Evolutionary conservation across 2,329 filamentous ascomycete species (phyloP).

Genomic region (Fusarium multiceps): DNA sequence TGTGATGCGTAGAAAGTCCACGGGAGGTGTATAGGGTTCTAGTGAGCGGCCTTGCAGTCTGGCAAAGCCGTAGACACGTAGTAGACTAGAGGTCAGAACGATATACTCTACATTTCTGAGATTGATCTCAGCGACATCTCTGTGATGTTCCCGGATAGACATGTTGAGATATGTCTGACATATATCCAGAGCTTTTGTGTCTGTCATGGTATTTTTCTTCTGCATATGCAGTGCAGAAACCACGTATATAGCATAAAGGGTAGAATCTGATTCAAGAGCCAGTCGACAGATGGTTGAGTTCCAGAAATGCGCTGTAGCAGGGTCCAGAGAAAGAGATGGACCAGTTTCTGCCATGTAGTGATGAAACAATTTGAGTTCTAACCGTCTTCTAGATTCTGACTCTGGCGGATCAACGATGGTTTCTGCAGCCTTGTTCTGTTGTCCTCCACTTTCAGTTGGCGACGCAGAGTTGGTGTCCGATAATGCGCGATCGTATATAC

Average conservation of each 20-base stretch:
- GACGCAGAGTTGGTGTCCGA: not conserved
- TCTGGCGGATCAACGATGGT: not conserved
- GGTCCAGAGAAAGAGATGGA: not conserved
- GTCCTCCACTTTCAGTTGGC: not conserved
- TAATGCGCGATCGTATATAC: not conserved
- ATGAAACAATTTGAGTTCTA: not conserved
- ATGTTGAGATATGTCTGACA: constrained; percentile 3
- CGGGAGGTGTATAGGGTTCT: not conserved
- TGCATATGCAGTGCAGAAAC: not conserved
- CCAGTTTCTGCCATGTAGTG: constrained; percentile 11
- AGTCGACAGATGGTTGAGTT: not conserved
- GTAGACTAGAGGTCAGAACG: constrained; percentile 1
- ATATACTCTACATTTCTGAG: not conserved
- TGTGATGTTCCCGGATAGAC: constrained; percentile 9
- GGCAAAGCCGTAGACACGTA: constrained; percentile 1
- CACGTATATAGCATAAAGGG: constrained; percentile 8
- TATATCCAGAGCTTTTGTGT: not conserved
- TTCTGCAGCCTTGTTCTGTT: not conserved
- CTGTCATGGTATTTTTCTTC: not conserved
- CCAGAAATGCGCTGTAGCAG: not conserved
- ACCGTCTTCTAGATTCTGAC: not conserved
- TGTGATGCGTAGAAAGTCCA: constrained; percentile 6
- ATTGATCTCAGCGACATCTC: not conserved
- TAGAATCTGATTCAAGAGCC: constrained; percentile 2
- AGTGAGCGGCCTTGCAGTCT: not conserved